A percentile compares a stretch with the other conserved stretches of the same genome.
phyloP scores from a whole-genome alignment of 768 basidiomycete genomes.

The Suillus subaureus region DNA sequence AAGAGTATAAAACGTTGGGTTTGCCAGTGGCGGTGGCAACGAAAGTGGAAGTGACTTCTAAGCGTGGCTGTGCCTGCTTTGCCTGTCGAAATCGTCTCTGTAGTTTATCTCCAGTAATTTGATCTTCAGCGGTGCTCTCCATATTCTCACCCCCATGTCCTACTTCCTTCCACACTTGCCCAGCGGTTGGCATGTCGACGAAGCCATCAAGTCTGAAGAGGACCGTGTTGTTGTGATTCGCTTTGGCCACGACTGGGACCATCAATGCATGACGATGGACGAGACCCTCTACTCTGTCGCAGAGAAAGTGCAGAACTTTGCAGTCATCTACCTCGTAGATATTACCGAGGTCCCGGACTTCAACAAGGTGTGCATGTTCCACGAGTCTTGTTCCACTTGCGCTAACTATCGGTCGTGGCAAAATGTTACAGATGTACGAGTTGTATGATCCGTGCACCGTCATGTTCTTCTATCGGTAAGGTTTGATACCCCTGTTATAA shows the following conservation, averaged over 20 bases:
- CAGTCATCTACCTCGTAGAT: constrained; percentile 93
- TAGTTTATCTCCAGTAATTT: neutral
- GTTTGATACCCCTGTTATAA: constrained; percentile 6
- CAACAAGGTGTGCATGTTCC: constrained; percentile 70
- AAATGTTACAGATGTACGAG: constrained; percentile 85
- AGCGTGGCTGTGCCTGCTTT: neutral
- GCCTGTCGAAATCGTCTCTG: neutral
- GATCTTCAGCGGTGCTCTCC: neutral
- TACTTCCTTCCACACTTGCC: constrained; percentile 89
- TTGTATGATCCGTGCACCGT: constrained; percentile 96
- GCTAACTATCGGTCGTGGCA: constrained; percentile 3
- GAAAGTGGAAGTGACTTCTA: neutral
- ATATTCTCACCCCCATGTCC: constrained; percentile 55
- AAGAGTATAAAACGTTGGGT: too few relatives aligned
- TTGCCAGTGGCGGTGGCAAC: too few relatives aligned
- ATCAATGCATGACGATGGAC: constrained; percentile 98
- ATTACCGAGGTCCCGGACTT: constrained; percentile 98
- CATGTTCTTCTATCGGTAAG: constrained; percentile 98
- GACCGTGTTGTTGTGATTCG: constrained; percentile 93
- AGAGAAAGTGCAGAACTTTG: constrained; percentile 98
- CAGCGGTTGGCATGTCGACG: constrained; percentile 98
- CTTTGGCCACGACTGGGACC: constrained; percentile 93
- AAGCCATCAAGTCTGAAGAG: constrained; percentile 98
- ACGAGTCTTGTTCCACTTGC: neutral
- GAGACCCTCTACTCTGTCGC: constrained; percentile 91